Evolutionary conservation across 1,284 basidiomycete species (phyloP), one percentile per base, ranked within the genome.

Genomic region (Boletus semigastroideus): DNA sequence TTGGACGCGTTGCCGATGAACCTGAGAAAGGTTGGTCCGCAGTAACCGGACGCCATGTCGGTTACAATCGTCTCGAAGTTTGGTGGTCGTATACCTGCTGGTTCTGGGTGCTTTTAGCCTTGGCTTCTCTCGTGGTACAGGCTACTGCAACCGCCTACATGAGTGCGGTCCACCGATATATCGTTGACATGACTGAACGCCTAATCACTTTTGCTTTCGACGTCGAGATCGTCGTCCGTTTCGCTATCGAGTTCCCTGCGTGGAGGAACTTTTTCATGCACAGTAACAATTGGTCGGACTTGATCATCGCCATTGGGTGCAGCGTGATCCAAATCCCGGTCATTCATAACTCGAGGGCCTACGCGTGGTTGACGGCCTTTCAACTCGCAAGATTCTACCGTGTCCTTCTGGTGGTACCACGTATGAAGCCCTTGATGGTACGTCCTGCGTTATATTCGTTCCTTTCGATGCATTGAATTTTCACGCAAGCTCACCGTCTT

Each of bases 361-460:
- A 97, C 64, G 81, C 87, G 0, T 99, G 96, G 96, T 80, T 98
- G 58, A 97, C 93, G 2, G 81, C 91, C 38, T 92, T 98, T 63
- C 92, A 95, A 66, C 75, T 98, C 7, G 78, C 81, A 55, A 79
- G 96, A 58, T 98, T 98, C 75, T 98, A 99, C 70, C 80, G 96
- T 2, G 92, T 98, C 31, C 95, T 98, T 62, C 70, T 98, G 40
- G 89, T 87, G 41, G 81, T 96, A 14, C 94, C 94, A 2, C 78
- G 91, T 50, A 94, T 94, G 90, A 83, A 82, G 54, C 84, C 85
- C 5, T 72, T 93, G 43, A 68, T 94, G 70, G 89, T 92, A 56
- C 53, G 84, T 57, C 48, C 50, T 53, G 34, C 28, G 27, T 28
- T 17, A 20, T n/a, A 12, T 39, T 5, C 28, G 20, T 46, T 45